Evolutionary conservation across 192 early-diverging fungal species (phyloP), one percentile per base, ranked within the genome.

Genomic region (Umbelopsis sp.): DNA sequence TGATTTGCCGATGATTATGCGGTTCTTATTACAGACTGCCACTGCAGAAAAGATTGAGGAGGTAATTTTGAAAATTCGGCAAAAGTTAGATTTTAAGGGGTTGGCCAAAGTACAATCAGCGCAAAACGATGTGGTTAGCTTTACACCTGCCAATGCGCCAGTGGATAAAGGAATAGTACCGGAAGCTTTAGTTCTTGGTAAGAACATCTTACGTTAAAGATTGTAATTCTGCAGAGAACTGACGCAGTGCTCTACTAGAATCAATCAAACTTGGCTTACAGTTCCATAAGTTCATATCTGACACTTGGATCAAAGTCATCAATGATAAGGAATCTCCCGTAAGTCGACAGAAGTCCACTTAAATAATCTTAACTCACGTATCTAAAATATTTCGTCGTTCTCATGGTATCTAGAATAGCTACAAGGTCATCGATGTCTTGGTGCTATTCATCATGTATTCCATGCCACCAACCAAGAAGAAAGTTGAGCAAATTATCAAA

Each of bases 1-100:
- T 25, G 91, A 93, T 44, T 41, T 94, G 45, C 89, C 93, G 1
- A 75, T 93, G 1, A 84, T 94, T 68, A 73, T 94, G 52, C 89
- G 87, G 51, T 94, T 92, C 51, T 69, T 94, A 41, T 79, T 94
- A 2, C 90, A 92, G 49, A 89, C 89, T 0, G 87, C 83, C 1
- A 80, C 84, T 5, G 34, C 80, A 2, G 83, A 89, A 4, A 85
- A 81, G 4, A 78, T 83, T 24, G 79, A 76, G 10, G 65, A 76
- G 0, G 79, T 77, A 4, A 80, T 88, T 32, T 67, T 68, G 16
- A 73, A 79, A 1, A 84, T 94, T 12, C 76, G 92, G 2, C 68
- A 80, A 47, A 86, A 88, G 17, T 77, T 94, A 3, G 90, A 94
- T 49, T 78, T 93, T 72, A 80, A 81, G 43, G 83, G 87, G 16